A percentile compares a stretch with the other conserved stretches of the same genome.
phyloP scores from a whole-genome alignment of 1,139 yeast species.

The Candida sp. region DNA sequence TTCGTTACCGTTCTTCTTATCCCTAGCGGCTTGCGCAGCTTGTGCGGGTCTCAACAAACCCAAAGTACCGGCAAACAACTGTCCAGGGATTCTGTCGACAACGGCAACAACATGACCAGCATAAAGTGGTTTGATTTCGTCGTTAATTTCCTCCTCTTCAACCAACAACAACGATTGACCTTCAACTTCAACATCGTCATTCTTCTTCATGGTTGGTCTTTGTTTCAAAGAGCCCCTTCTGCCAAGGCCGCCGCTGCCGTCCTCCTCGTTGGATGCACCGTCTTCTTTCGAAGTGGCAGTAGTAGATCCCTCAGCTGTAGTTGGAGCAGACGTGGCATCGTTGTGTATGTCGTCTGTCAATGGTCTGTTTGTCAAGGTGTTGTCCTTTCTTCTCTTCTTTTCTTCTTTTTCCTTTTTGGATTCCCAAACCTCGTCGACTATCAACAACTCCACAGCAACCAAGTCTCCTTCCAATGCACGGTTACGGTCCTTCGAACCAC shows the following conservation, averaged over 20 bases:
- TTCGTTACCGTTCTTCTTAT: conserved; percentile 59
- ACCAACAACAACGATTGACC: conserved; percentile 91
- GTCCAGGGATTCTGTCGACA: conserved; percentile 92
- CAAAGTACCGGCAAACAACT: conserved; percentile 89
- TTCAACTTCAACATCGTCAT: conserved; percentile 98
- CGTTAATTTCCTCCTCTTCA: conserved; percentile 96
- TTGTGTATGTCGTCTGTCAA: conserved; percentile 69
- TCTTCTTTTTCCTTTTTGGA: conserved; percentile 97
- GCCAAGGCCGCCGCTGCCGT: conserved; percentile 45
- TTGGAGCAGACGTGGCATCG: conserved; percentile 63
- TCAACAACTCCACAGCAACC: conserved; percentile 92
- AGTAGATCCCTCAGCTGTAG: conserved; percentile 21
- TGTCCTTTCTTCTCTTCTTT: conserved; percentile 91
- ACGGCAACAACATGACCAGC: conserved; percentile 80
- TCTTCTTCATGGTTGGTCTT: conserved; percentile 98
- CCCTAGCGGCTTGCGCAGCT: conserved; percentile 86
- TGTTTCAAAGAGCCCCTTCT: conserved; percentile 94
- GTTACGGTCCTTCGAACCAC: conserved; percentile 99
- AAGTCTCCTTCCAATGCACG: conserved; percentile 97
- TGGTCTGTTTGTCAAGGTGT: conserved; percentile 38
- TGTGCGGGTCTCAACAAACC: conserved; percentile 96
- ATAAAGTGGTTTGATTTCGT: conserved; percentile 89
- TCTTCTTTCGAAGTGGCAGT: conserved; percentile 20
- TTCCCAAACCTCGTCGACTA: conserved; percentile 98
- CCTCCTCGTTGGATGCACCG: conserved; percentile 23